A percentile compares a stretch with the other conserved stretches of the same genome.
Evolutionary conservation across 768 basidiomycete species (phyloP).

Genomic region (Cantharellus cinnabarinus): DNA sequence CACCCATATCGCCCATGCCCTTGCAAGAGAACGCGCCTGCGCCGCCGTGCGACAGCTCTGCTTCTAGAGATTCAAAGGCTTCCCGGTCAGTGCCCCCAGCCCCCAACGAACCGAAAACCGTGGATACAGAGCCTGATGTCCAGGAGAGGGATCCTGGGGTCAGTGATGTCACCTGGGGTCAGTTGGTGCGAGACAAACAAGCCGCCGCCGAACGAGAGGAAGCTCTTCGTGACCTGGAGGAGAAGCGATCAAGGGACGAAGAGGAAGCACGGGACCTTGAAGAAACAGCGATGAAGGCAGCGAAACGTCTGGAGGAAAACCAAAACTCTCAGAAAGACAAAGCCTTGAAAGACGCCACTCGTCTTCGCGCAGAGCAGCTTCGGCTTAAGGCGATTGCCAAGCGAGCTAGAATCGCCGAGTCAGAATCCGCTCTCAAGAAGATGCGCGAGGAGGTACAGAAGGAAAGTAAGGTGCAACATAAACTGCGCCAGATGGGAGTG

Average conservation of each 20-base stretch:
- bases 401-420: neutral
- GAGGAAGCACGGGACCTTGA: neutral
- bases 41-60: too few species aligned
- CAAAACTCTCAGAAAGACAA: too few species aligned
- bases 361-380: neutral
- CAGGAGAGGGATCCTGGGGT: constrained; percentile 29
- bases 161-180: constrained; percentile 29
- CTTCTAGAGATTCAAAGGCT: too few species aligned
- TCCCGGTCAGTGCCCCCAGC: too few species aligned
- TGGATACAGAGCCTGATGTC: too few species aligned
- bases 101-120: too few species aligned
- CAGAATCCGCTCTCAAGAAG: neutral
- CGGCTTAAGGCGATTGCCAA: neutral
- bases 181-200: constrained; percentile 22
- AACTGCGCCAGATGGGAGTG: constrained; percentile 27
- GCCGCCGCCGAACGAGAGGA: constrained; percentile 7
- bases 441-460: constrained; percentile 15
- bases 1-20: neutral
- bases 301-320: too few species aligned
- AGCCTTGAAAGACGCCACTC: neutral
- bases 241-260: neutral
- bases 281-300: neutral
- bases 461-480: constrained; percentile 25
- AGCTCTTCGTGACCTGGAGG: neutral
- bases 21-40: too few species aligned